Evolutionary conservation across 2,329 filamentous ascomycete genomes (phyloP), one percentile per base, ranked within the genome.

Genomic region (Bipolaris cookei): DNA sequence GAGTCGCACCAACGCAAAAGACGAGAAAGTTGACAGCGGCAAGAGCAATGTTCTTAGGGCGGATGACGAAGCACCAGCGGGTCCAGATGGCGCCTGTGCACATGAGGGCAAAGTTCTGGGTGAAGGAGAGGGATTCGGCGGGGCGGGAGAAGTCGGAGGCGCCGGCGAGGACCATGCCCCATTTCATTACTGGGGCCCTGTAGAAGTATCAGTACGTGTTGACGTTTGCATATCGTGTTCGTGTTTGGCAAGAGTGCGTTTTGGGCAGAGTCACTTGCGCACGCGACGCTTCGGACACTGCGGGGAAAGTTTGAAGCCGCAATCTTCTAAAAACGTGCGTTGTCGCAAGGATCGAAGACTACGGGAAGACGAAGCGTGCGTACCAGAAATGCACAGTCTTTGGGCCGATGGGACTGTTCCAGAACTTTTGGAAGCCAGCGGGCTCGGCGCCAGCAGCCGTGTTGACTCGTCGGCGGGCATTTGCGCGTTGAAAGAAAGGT

Each of bases 21-120:
- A 99, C 90, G 85, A 97, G 96, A 86, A 97, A 97, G 86, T 99
- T 99, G 76, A 98, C 95, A 53, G 92, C 88, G 60, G 95, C 95
- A 58, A 99, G 88, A 60, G 97, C 89, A 73, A 92, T 81, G 84
- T 99, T 99, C 80, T 88, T 88, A 56, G 95, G 95, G 79, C 88
- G 92, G 81, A 99, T 99, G 78, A 99, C 90, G 76, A 98, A 84
- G 84, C 95, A 99, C 95, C 95, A 99, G 67, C 95, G 87, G 43
- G 95, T 99, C 95, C 95, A 99, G 84, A 99, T 99, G 65, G 90
- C 80, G 66, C 95, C 95, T 8, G 95, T 99, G 69, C 88, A 88
- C 75, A 91, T 95, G 68, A 99, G 86, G 58, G 95, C 94, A 48
- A 83, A 83, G 82, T 98, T 99, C 81, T 97, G 93, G 28, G 91